A percentile compares a stretch with the other conserved stretches of the same genome.
Evolutionary conservation across 805 yeast species (phyloP).

Genomic region (Wickerhamiella bombiphila): DNA sequence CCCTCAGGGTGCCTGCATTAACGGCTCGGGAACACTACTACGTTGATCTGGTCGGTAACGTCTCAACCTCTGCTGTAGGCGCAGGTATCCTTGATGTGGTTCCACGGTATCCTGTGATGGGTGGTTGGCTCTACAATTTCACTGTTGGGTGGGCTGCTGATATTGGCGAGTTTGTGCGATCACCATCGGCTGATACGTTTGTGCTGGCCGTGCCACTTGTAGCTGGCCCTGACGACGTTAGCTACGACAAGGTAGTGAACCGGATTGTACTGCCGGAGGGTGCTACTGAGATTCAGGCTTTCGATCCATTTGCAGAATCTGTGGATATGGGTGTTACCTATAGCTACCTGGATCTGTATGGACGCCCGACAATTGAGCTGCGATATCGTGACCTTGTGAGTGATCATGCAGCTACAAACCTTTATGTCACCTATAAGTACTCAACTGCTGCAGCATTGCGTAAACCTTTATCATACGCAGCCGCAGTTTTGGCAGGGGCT

Average conservation of each 20-base stretch:
- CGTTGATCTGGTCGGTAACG: conserved; percentile 86
- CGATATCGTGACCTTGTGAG: conserved; percentile 50
- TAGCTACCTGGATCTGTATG: conserved; percentile 49
- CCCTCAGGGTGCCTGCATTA: conserved; percentile 35
- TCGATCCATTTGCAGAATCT: conserved; percentile 35
- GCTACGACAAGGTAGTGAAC: conserved; percentile 47
- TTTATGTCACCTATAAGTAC: conserved; percentile 51
- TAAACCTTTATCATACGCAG: conserved; percentile 39
- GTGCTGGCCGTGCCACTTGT: conserved; percentile 55
- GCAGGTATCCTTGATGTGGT: conserved; percentile 38
- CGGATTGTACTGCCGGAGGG: conserved; percentile 78
- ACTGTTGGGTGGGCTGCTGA: conserved; percentile 84
- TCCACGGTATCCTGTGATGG: conserved; percentile 91
- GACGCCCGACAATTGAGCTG: conserved; percentile 63
- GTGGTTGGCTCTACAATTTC: conserved; percentile 92
- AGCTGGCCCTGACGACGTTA: conserved; percentile 44
- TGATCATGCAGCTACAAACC: conserved; percentile 41
- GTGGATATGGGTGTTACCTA: conserved; percentile 21
- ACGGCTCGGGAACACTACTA: conserved; percentile 54
- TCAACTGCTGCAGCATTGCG: conserved; percentile 35
- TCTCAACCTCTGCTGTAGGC: conserved; percentile 45
- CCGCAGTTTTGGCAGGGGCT: conserved; percentile 43
- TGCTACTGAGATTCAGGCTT: conserved; percentile 41
- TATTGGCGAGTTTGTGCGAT: conserved; percentile 38
- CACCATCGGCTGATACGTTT: conserved; percentile 34